Base-by-base conservation (phyloP, 345 rosid species). In the Cardamine occulta region DNA sequence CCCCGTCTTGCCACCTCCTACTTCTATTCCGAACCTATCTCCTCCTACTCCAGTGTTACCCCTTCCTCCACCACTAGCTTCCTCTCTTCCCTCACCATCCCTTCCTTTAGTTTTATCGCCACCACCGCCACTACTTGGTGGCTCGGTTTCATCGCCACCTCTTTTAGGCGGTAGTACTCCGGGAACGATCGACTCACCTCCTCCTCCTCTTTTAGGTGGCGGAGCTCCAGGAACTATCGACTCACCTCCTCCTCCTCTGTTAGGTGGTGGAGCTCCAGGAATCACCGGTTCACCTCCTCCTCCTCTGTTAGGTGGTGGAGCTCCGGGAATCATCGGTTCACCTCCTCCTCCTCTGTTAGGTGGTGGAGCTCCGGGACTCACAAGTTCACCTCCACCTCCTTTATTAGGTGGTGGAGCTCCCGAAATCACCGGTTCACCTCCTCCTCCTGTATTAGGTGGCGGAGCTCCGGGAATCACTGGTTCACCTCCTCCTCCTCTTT, bases 11-110 rank as follows among this genome's bases (percentile, higher is more conserved):
- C 10, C 79, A 29, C 79, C 74, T 6, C 64, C 79, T 40, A 12
- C 79, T 26, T 40, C 68, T 9, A 53, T 66, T 47, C 52, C 78
- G 37, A n/a, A 34, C 51, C n/a, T 58, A 17, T 44, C 79, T 57
- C 53, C 79, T 51, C 34, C 79, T 59, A 49, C 62, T 39, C 79
- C 80, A 3, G 70, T 76, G 2, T 31, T 76, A 44, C 34, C 60
- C 28, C 68, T 72, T 61, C 75, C 80, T 0, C 80, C 75, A 34
- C 75, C 75, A 34, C 45, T 76, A 45, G 55, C 80, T 53, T 62
- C 75, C 23, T 44, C 80, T 63, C 59, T 76, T 45, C 80, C 80
- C 19, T 12, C 80, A 54, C 80, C 80, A 54, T 8, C 80, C 4
- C 6, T 54, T 54, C 75, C 75, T 12, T 55, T 76, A 54, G 71